phyloP scores from a whole-genome alignment of 192 early-diverging fungal genomes.

The Rhizoclosmatium sp. region DNA sequence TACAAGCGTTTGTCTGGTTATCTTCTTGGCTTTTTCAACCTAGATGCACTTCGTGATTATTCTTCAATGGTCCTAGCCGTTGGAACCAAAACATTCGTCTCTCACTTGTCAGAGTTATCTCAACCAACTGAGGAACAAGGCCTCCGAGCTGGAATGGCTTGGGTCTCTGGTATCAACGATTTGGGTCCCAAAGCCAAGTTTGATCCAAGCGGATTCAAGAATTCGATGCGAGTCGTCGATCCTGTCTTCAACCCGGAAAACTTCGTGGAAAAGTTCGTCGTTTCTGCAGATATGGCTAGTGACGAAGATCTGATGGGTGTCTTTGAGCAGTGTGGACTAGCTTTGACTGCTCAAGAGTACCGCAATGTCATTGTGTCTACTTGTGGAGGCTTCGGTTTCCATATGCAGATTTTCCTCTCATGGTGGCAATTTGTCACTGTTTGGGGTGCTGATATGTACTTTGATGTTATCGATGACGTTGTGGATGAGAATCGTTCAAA shows the following conservation, averaged over 20 bases:
- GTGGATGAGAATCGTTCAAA: conserved; percentile 13
- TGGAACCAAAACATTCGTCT: conserved; percentile 22
- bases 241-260: conserved; percentile 31
- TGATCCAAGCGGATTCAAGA: conserved; percentile 33
- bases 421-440: conserved; percentile 37
- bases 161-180: conserved; percentile 35
- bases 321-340: conserved; percentile 24
- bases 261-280: conserved; percentile 28
- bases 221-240: conserved; percentile 18
- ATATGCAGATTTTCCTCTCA: conserved; percentile 9
- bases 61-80: not conserved
- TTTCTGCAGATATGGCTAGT: not conserved
- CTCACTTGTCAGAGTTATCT: not conserved
- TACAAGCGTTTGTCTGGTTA: not conserved
- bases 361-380: conserved; percentile 8
- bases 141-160: conserved; percentile 18
- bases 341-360: conserved; percentile 23
- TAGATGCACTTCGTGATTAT: conserved; percentile 4
- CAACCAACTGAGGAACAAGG: conserved; percentile 17
- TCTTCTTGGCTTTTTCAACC: conserved; percentile 28
- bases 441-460: conserved; percentile 28
- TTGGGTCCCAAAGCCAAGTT: conserved; percentile 37
- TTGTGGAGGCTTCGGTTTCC: conserved; percentile 15
- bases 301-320: not conserved
- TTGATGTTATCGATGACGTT: conserved; percentile 21